Percentiles rank a stretch among this genome's conserved stretches.
Evolutionary conservation across 129 eudicot genomes (phyloP).

Genomic region (Heracleum sosnowskyi): DNA sequence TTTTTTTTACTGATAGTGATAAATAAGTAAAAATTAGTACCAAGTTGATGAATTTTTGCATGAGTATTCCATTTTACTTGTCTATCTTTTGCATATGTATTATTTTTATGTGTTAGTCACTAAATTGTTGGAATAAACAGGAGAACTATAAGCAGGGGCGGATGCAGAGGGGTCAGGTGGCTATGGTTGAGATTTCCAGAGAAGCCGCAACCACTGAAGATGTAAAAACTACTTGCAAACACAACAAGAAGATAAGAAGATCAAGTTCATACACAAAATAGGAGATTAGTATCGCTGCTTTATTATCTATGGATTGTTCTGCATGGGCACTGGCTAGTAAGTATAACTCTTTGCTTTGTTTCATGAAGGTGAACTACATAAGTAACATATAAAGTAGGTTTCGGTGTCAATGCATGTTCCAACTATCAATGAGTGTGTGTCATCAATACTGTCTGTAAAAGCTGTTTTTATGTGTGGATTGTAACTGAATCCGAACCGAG

Average conservation of each 20-base stretch:
- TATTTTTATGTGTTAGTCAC: neutral
- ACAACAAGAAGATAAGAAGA: neutral
- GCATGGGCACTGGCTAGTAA: neutral
- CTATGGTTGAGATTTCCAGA: neutral
- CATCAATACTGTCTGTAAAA: no score
- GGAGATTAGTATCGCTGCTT: neutral
- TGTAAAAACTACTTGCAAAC: neutral
- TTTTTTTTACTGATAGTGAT: no score
- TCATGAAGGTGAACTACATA: neutral
- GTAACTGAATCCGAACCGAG: no score
- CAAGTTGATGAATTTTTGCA: no score
- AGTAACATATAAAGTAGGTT: neutral
- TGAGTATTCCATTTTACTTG: neutral
- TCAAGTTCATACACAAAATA: neutral
- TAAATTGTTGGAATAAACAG: neutral
- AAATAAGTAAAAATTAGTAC: no score
- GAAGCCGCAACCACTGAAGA: neutral
- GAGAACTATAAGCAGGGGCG: no score
- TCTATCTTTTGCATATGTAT: no score
- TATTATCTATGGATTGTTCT: no score
- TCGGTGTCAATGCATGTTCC: neutral
- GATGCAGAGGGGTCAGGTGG: no score
- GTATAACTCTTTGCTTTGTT: neutral
- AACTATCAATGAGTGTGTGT: neutral
- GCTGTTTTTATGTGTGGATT: no score